phyloP scores from a whole-genome alignment of 2,329 filamentous ascomycete species.

The Periconia sp. region DNA sequence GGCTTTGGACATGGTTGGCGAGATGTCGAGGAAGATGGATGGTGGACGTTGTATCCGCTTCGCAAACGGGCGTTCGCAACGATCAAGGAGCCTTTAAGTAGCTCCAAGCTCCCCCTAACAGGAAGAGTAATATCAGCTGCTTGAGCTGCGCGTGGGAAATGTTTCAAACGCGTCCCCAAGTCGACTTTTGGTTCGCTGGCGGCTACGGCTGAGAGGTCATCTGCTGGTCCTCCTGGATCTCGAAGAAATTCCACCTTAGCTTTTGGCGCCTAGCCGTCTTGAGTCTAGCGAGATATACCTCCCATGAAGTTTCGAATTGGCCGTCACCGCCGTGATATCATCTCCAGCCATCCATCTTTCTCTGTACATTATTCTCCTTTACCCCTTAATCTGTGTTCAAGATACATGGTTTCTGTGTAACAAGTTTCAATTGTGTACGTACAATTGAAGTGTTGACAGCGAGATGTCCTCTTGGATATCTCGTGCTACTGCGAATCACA shows the following conservation, averaged over 20 bases:
- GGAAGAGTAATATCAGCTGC: conserved; percentile 25
- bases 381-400: not conserved
- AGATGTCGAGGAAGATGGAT: not conserved
- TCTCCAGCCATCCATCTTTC: not conserved
- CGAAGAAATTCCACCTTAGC: conserved; percentile 14
- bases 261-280: conserved; percentile 15
- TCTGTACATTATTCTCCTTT: not conserved
- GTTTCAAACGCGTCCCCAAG: conserved; percentile 41
- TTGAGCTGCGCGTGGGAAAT: conserved; percentile 35
- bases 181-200: conserved; percentile 31
- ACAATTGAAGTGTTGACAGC: not conserved
- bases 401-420: conserved; percentile 1
- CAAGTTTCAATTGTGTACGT: not conserved
- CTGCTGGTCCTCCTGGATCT: conserved; percentile 17
- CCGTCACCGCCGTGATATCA: conserved; percentile 9
- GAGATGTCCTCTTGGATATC: conserved; percentile 51
- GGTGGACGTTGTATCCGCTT: not conserved
- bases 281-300: conserved; percentile 11
- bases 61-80: conserved; percentile 1
- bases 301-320: conserved; percentile 9
- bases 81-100: conserved; percentile 7
- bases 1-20: conserved; percentile 50
- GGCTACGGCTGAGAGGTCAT: conserved; percentile 29
- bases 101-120: not conserved
- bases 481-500: conserved; percentile 48